A percentile compares a stretch with the other conserved stretches of the same genome.
Evolutionary conservation across 176 grass and related monocot species (phyloP).

Genomic region (Oryza nivara): DNA sequence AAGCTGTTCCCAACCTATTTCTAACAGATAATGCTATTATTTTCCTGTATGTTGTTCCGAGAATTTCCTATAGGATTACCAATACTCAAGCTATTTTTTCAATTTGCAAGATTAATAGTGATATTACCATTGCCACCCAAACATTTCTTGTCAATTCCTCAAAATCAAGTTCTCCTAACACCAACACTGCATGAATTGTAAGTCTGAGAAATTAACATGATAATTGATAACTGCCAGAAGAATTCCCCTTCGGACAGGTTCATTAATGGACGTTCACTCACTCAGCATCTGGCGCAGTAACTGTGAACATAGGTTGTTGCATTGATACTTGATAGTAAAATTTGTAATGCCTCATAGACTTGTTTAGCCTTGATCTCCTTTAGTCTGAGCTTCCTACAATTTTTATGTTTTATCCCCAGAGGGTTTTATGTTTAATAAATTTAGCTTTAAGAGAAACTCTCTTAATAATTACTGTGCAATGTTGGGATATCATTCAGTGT

Average conservation of each 20-base stretch:
- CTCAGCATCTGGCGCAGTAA: background rate
- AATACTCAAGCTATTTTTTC: background rate
- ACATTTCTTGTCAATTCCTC: background rate
- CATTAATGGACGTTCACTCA: background rate
- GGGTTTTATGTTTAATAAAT: background rate
- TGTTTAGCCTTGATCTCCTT: background rate
- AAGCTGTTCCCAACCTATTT: slow-evolving; percentile 8
- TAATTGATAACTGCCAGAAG: too few relatives aligned
- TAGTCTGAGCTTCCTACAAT: background rate
- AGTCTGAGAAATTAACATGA: too few relatives aligned
- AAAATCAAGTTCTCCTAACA: background rate
- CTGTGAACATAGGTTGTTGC: too few relatives aligned
- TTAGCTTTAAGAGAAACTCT: background rate
- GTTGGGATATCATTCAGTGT: background rate
- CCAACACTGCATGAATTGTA: too few relatives aligned
- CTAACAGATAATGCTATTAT: background rate
- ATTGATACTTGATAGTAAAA: background rate
- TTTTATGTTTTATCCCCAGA: background rate
- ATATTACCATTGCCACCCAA: background rate
- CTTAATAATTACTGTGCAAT: background rate
- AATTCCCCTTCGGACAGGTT: background rate
- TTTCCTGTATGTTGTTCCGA: background rate
- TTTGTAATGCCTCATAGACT: background rate
- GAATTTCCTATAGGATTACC: background rate
- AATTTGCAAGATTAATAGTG: background rate